Base-by-base conservation (phyloP, 2,329 filamentous ascomycete species). In the Neonectria neomacrospora region DNA sequence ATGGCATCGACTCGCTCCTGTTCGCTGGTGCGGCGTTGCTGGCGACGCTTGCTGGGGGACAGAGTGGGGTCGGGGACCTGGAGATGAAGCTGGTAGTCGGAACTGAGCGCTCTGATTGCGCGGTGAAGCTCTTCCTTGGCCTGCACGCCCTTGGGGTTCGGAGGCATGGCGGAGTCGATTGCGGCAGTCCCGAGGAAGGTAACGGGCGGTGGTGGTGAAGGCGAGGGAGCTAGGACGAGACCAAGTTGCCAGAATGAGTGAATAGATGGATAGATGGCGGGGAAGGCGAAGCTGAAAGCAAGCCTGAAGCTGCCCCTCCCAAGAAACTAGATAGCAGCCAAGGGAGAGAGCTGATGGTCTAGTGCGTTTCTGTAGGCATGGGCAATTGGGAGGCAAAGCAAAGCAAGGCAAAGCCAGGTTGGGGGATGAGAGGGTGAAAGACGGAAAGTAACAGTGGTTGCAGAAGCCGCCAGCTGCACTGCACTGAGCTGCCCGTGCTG, bases 71-170 rank as follows among this genome's bases (percentile, higher is more conserved):
- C 70, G 3, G 71, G 71, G 18, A 67, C 61, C 18, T 58, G 45
- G 14, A 77, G 70, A 14, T 66, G 58, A 3, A 78, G 67, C 10
- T 61, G 62, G 51, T 72, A 77, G 34, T 71, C 66, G 28, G 58
- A 59, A 50, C 73, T 77, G 23, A 77, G 65, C 0, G 68, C 68
- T 23, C 67, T 61, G 20, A 77, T 71, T 11, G 63, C 69, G 30
- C 67, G 65, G 28, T 70, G 54, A 14, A 77, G 67, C 44, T 67
- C 67, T 11, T 73, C 69, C 30, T 59, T 64, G 4, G 55, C 67
- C 32, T 64, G 56, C 18, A 37, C 30, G 53, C 59, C 64, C 26
- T 55, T 63, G 3, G 39, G 48, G 12, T 39, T 48, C 26, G 63
- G 41, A 37, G 65, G 61, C 71, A 73, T 73, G 63, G 28, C 63